phyloP scores from a whole-genome alignment of 2,329 filamentous ascomycete species.

The Epichloe baconii region DNA sequence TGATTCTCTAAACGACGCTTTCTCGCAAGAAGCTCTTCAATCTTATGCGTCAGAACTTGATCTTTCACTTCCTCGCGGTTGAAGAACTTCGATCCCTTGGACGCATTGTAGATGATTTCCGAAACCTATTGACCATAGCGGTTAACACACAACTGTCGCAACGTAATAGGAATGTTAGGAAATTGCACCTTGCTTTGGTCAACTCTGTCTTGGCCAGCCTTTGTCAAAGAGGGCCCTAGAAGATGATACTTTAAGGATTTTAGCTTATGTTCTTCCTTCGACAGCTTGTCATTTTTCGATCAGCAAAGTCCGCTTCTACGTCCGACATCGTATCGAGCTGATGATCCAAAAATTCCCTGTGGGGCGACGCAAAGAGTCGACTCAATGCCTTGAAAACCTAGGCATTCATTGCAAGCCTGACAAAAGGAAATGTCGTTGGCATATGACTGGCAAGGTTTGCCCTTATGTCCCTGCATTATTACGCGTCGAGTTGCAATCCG shows the following conservation, averaged over 20 bases:
- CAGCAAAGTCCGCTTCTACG: not conserved
- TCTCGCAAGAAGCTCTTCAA: constrained; percentile 61
- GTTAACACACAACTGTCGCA: not conserved
- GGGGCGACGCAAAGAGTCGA: not conserved
- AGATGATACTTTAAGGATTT: constrained; percentile 76
- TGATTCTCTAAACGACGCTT: constrained; percentile 64
- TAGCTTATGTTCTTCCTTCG: constrained; percentile 19
- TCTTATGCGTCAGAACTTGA: constrained; percentile 72
- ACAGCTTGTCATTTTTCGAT: not conserved
- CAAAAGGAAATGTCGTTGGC: not conserved
- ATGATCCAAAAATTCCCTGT: not conserved
- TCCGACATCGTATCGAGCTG: not conserved
- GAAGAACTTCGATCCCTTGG: constrained; percentile 94
- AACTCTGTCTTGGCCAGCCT: constrained; percentile 86
- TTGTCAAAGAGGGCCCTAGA: constrained; percentile 80
- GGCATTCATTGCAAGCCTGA: not conserved
- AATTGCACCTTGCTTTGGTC: constrained; percentile 67
- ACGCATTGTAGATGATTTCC: constrained; percentile 93
- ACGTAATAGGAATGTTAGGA: not conserved
- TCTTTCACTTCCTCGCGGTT: constrained; percentile 78
- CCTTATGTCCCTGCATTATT: not conserved
- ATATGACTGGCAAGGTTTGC: not conserved
- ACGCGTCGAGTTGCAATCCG: not conserved
- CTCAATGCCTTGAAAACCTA: not conserved
- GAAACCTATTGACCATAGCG: constrained; percentile 47